Evolutionary conservation across 2,329 filamentous ascomycete species (phyloP).

Genomic region (Exophiala dermatitidis): DNA sequence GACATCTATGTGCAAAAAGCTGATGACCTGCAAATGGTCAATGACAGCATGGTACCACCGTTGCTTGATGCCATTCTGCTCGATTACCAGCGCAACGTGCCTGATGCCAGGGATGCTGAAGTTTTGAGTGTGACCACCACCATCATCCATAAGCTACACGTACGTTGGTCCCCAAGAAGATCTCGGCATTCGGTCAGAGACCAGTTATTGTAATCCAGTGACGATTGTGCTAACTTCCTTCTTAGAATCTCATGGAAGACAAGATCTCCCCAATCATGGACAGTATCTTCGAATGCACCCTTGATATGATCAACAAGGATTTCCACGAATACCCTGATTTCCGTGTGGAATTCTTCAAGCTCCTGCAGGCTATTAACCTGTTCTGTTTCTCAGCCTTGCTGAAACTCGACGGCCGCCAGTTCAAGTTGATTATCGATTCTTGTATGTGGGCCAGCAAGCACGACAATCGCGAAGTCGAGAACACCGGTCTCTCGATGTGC

Average conservation of each 20-base stretch:
- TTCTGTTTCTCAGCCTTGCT: constrained; percentile 94
- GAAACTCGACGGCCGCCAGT: constrained; percentile 89
- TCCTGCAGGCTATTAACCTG: constrained; percentile 89
- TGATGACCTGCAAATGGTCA: constrained; percentile 88
- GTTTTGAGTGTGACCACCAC: constrained; percentile 96
- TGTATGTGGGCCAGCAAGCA: constrained; percentile 99
- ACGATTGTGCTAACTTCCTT: constrained; percentile 30
- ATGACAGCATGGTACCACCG: constrained; percentile 89
- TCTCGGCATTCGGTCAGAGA: constrained; percentile 46
- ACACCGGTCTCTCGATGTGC: constrained; percentile 95
- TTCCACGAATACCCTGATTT: constrained; percentile 99
- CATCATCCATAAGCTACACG: constrained; percentile 91
- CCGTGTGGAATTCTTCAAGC: constrained; percentile 98
- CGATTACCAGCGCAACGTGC: constrained; percentile 95
- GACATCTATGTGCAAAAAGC: constrained; percentile 98
- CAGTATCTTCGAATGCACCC: constrained; percentile 94
- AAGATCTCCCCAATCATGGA: constrained; percentile 97
- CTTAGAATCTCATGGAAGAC: constrained; percentile 87
- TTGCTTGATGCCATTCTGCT: constrained; percentile 87
- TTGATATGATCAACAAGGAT: constrained; percentile 99
- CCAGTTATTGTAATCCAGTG: constrained; percentile 24
- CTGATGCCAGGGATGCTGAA: constrained; percentile 90
- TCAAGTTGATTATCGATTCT: constrained; percentile 98
- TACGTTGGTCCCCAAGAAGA: constrained; percentile 57
- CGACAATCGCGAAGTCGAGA: constrained; percentile 96